phyloP scores from a whole-genome alignment of 176 grass and related monocot genomes.

The Oryza meyeriana region DNA sequence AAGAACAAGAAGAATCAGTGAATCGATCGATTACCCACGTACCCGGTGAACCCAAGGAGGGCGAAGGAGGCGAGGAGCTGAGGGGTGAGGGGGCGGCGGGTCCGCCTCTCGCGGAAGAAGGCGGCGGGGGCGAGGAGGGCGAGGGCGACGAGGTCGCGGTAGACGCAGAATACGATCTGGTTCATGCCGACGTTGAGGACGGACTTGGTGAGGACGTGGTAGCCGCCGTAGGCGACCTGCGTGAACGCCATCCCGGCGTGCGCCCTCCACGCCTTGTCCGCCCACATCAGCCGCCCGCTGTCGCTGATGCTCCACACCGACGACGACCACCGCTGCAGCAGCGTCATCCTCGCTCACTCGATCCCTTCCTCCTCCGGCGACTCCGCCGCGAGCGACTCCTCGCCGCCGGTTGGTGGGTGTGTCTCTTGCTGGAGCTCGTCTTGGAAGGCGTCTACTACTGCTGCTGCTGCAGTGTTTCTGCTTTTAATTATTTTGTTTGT shows the following conservation, averaged over 20 bases:
- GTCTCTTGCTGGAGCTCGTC: neutral
- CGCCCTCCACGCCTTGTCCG: constrained; percentile 66
- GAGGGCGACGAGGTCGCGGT: constrained; percentile 87
- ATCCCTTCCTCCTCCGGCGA: neutral
- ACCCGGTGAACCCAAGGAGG: constrained; percentile 90
- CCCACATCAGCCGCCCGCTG: constrained; percentile 38
- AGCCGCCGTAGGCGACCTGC: constrained; percentile 79
- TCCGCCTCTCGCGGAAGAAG: constrained; percentile 58
- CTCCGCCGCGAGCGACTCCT: neutral
- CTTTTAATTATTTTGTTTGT: neutral
- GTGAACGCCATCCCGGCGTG: constrained; percentile 82
- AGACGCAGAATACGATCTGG: constrained; percentile 94
- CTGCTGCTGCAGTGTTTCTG: neutral
- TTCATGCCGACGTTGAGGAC: constrained; percentile 98
- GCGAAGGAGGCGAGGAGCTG: constrained; percentile 66
- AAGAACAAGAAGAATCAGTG: neutral
- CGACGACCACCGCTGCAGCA: constrained; percentile 72
- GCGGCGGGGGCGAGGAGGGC: constrained; percentile 67
- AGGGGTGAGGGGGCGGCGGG: constrained; percentile 48
- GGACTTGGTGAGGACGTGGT: constrained; percentile 99
- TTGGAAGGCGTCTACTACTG: neutral
- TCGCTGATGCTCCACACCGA: constrained; percentile 45
- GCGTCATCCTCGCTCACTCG: constrained; percentile 20
- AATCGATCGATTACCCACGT: too few species aligned
- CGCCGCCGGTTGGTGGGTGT: neutral